These are phyloP conservation scores for Carallia pectinifolia DNA, from an alignment of 345 rosid genomes.

Conservation along the genomic window DNA sequence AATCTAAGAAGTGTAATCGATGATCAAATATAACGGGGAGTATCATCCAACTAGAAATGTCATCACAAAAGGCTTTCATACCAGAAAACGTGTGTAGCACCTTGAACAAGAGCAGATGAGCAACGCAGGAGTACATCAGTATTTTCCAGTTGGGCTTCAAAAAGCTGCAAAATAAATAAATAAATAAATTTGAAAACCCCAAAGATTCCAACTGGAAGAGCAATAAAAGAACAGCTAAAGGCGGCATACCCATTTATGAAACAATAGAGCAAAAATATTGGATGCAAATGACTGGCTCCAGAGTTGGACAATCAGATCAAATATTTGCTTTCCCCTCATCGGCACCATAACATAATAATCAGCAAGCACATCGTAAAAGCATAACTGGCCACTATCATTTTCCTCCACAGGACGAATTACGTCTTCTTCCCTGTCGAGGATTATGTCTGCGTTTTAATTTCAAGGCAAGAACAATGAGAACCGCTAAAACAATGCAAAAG, in stretches of 20 bases:
- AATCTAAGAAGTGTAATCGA: not conserved
- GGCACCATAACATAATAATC: conserved; percentile 71
- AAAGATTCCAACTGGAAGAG: not conserved
- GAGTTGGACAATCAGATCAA: conserved; percentile 85
- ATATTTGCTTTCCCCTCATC: conserved; percentile 66
- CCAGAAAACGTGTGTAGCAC: conserved; percentile 98
- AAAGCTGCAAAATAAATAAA: conserved; percentile 51
- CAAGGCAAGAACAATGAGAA: conserved; percentile 19
- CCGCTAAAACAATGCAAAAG: not conserved
- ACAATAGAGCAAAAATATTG: conserved; percentile 76
- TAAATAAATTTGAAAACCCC: not conserved
- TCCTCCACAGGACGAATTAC: conserved; percentile 46
- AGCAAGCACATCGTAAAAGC: conserved; percentile 89
- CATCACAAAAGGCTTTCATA: conserved; percentile 30
- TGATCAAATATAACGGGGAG: not conserved
- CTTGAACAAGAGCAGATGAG: conserved; percentile 97
- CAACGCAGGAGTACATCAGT: conserved; percentile 75
- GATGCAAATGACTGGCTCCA: conserved; percentile 99
- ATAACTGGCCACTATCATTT: conserved; percentile 46
- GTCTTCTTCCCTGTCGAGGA: conserved; percentile 67
- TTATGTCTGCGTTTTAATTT: conserved; percentile 67
- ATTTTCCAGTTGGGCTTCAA: conserved; percentile 76
- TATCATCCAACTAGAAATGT: not conserved
- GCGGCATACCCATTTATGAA: conserved; percentile 87
- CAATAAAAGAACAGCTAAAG: conserved; percentile 5